A percentile compares a stretch with the other conserved stretches of the same genome.
Evolutionary conservation across 257 asterid species (phyloP).

Genomic region (Catharanthus roseus): DNA sequence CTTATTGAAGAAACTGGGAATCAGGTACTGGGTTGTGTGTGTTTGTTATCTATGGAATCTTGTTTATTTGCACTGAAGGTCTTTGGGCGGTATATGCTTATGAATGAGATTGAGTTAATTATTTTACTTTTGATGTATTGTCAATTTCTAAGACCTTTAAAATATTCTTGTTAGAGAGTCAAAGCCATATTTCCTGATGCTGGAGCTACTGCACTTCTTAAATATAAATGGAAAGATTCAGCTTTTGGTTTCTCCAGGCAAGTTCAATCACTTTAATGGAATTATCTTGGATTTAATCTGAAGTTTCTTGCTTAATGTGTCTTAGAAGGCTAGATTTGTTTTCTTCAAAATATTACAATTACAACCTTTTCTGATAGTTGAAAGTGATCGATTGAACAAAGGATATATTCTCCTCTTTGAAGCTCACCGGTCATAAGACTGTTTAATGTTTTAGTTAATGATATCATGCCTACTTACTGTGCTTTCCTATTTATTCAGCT

Average conservation of each 20-base stretch:
- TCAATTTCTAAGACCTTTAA: constrained; percentile 26
- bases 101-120: neutral
- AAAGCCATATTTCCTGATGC: constrained; percentile 97
- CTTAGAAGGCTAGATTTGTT: neutral
- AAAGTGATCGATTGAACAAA: neutral
- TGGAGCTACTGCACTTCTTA: constrained; percentile 93
- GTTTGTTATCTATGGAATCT: too few relatives aligned
- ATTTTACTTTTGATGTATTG: constrained; percentile 8
- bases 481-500: constrained; percentile 41
- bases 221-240: constrained; percentile 89
- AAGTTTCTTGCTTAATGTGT: neutral
- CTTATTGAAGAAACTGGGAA: constrained; percentile 70
- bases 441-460: neutral
- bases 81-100: neutral
- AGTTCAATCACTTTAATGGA: neutral
- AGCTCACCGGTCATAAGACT: neutral
- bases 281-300: neutral
- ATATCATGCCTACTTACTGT: constrained; percentile 14
- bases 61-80: neutral
- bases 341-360: neutral
- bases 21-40: constrained; percentile 23
- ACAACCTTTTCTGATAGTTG: neutral
- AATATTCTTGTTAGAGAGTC: constrained; percentile 53
- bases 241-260: constrained; percentile 80
- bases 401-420: neutral